Conservation (phyloP, 1,284 basidiomycete genomes). For the Sutorius eximius region DNA sequence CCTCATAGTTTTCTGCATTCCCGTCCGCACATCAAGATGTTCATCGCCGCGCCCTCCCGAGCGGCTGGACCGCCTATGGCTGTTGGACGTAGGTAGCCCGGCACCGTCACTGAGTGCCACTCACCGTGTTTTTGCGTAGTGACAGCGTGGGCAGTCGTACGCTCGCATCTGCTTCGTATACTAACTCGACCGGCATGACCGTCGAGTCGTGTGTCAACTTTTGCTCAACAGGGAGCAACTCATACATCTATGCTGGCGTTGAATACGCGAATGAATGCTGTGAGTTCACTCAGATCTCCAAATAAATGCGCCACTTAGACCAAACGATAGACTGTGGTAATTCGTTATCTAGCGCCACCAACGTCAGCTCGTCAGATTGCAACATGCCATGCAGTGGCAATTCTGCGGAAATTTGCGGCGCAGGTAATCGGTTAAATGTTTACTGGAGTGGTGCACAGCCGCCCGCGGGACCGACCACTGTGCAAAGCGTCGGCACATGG, state of each 20-base stretch:
- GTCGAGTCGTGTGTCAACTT: constrained; percentile 62
- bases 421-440: constrained; percentile 57
- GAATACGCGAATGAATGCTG: constrained; percentile 63
- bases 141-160: constrained; percentile 54
- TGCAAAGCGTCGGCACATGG: too few relatives aligned
- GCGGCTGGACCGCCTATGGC: constrained; percentile 41
- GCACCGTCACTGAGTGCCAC: neutral
- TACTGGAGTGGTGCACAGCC: constrained; percentile 60
- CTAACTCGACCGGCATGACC: constrained; percentile 56
- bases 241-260: constrained; percentile 61
- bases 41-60: neutral
- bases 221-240: constrained; percentile 45
- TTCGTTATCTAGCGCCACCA: constrained; percentile 47
- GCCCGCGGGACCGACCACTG: constrained; percentile 38
- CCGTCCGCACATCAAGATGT: neutral
- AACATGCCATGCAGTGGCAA: constrained; percentile 64
- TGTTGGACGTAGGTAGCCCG: constrained; percentile 56
- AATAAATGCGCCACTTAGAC: neutral
- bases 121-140: constrained; percentile 32
- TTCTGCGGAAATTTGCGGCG: constrained; percentile 59
- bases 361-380: constrained; percentile 53
- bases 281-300: constrained; percentile 34
- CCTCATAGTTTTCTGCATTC: constrained; percentile 1
- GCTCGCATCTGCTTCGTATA: constrained; percentile 46
- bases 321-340: constrained; percentile 59